These are phyloP conservation scores for Globisporangium viniferum DNA, from an alignment of 352 stramenopile species.

Conservation along the genomic window DNA sequence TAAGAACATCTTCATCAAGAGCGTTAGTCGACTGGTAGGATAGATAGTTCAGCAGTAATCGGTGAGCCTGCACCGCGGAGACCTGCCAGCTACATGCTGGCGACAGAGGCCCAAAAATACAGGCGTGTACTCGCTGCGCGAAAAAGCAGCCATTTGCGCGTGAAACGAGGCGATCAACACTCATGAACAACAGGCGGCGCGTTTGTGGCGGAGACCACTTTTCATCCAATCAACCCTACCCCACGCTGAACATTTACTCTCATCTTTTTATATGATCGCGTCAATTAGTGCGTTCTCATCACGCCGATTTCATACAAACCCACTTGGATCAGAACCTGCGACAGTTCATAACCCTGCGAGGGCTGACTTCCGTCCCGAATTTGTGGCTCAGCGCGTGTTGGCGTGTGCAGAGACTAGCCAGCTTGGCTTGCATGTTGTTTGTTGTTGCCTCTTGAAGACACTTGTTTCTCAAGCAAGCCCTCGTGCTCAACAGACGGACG, in stretches of 20 bases:
- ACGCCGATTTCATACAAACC: background rate
- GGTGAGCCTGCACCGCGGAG: too few species aligned
- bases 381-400: conserved; percentile 15
- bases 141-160: background rate
- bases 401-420: conserved; percentile 7
- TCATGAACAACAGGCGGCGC: background rate
- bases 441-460: conserved; percentile 3
- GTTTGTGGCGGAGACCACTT: too few species aligned
- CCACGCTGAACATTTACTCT: conserved; percentile 1
- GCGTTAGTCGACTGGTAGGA: too few species aligned
- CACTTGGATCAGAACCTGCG: background rate
- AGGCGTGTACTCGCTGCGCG: conserved; percentile 43
- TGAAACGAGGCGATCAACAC: background rate
- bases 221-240: background rate
- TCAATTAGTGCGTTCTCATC: background rate
- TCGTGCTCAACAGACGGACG: background rate
- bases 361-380: background rate
- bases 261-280: background rate
- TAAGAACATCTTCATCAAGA: too few species aligned
- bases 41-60: too few species aligned
- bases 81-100: too few species aligned
- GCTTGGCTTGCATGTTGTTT: background rate
- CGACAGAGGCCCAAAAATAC: too few species aligned
- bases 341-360: background rate
- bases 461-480: background rate